Evolutionary conservation across 306 rosid genomes (phyloP), one percentile per base, ranked within the genome.

Genomic region (Medicago lupulina): DNA sequence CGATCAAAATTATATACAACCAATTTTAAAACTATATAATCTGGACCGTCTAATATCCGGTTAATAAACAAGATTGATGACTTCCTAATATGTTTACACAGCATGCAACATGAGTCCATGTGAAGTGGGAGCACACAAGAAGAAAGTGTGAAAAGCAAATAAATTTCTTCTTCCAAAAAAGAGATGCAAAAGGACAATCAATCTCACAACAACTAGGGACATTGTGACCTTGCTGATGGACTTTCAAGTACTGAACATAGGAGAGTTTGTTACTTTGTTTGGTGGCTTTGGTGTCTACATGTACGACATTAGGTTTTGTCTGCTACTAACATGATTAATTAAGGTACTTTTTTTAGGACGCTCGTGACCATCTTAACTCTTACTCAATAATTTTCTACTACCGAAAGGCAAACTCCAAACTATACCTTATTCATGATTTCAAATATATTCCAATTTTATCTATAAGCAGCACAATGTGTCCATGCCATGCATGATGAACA

Each of bases 281-380:
- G 71, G 55, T 21, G 60, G 64, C 67, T 82, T 71, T 59, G 80
- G 80, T 73, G 80, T 73, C 59, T 82, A 76, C 46, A 61, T 38
- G 68, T 80, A 70, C 78, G n/a, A 70, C 51, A 76, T 75, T 80
- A 66, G 67, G 79, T 44, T 75, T 57, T 78, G 84, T 83, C 82
- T 18, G 67, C 77, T 8, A 67, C 38, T 34, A 4, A 34, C 55
- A 58, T 85, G 16, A 17, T 38, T 79, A 68, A 83, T 75, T 75
- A 79, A 76, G 76, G 82, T 67, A 75, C 80, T 84, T 84, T 76
- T 69, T 85, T 74, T 49, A 54, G 39, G 18, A 9, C 59, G 70
- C 84, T 84, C 82, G 79, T 83, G 87, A 83, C 49, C 0, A 9
- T 6, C 2, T 14, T 25, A 28, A 39, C 31, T 28, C 31, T 28